These are phyloP conservation scores for Pulveroboletus sp. DNA, from an alignment of 1,284 basidiomycete species.

Conservation along the genomic window DNA sequence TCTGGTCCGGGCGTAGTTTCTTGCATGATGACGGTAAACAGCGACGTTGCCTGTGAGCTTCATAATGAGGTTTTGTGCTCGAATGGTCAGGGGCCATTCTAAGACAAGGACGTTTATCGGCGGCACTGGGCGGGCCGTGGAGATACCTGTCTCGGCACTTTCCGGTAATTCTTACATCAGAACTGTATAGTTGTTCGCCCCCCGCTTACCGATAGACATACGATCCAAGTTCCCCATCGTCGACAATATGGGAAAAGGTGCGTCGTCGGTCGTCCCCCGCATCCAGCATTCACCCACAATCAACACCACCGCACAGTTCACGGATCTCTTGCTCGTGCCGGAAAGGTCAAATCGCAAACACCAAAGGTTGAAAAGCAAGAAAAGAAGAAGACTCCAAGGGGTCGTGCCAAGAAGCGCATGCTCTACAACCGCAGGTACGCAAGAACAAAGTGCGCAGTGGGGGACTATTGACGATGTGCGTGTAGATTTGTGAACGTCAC, in stretches of 20 bases:
- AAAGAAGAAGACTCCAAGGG: slow-evolving; percentile 96
- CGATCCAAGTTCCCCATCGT: slow-evolving; percentile 34
- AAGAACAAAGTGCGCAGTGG: neutral
- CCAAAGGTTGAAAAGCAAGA: slow-evolving; percentile 98
- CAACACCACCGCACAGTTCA: slow-evolving; percentile 62
- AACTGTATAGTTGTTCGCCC: slow-evolving; percentile 31
- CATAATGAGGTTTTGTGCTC: neutral
- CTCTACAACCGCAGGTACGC: slow-evolving; percentile 91
- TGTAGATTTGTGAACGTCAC: slow-evolving; percentile 93
- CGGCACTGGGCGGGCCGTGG: too few species aligned
- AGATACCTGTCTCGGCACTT: slow-evolving; percentile 5
- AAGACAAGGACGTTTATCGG: too few species aligned
- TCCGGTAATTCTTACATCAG: slow-evolving; percentile 11
- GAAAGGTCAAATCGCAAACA: slow-evolving; percentile 98
- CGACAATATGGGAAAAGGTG: slow-evolving; percentile 72
- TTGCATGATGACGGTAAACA: neutral
- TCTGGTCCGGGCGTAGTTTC: neutral
- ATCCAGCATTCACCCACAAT: neutral
- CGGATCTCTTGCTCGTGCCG: slow-evolving; percentile 99
- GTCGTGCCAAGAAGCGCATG: slow-evolving; percentile 94
- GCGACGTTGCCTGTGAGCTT: neutral
- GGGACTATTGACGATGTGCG: slow-evolving; percentile 7
- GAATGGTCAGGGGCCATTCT: neutral
- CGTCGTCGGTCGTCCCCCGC: slow-evolving; percentile 14
- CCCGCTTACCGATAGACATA: slow-evolving; percentile 18